Conservation (phyloP, 495 filamentous ascomycete species). For the Platismatia glauca region DNA sequence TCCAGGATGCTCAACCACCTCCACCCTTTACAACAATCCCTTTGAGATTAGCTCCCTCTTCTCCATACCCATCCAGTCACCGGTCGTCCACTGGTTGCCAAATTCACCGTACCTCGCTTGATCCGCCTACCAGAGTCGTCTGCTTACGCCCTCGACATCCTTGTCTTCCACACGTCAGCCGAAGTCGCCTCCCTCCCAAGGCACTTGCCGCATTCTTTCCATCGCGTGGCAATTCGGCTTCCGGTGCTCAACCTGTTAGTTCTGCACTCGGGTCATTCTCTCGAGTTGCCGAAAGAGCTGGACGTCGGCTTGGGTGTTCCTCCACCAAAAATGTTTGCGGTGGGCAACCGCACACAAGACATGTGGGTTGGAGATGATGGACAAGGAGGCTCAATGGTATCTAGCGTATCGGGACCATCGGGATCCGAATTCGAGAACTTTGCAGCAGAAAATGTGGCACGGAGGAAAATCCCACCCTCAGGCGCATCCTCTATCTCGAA, state of each 20-base stretch:
- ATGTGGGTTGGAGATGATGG: slow-evolving; percentile 18
- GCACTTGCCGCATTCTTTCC: not conserved
- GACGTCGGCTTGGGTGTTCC: not conserved
- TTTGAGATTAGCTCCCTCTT: not conserved
- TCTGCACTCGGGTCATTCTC: not conserved
- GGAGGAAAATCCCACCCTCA: slow-evolving; percentile 7
- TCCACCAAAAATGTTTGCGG: slow-evolving; percentile 4
- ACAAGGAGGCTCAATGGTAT: slow-evolving; percentile 10
- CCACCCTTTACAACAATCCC: no score
- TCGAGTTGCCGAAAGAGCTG: not conserved
- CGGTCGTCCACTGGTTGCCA: not conserved
- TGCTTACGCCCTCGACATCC: slow-evolving; percentile 11
- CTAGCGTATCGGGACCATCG: slow-evolving; percentile 9
- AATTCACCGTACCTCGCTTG: not conserved
- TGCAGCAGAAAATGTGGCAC: slow-evolving; percentile 8
- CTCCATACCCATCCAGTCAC: no score
- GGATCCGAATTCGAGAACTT: slow-evolving; percentile 17
- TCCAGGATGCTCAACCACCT: not conserved
- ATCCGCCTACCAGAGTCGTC: not conserved
- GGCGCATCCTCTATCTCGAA: not conserved
- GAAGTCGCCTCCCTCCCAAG: not conserved
- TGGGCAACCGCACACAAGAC: slow-evolving; percentile 12
- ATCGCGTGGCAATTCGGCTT: not conserved
- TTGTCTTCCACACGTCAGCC: slow-evolving; percentile 12
- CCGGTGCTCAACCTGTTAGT: not conserved